A percentile compares a stretch with the other conserved stretches of the same genome.
phyloP scores from a whole-genome alignment of 2,329 filamentous ascomycete genomes.

The Ceratocystis eucalypticola region DNA sequence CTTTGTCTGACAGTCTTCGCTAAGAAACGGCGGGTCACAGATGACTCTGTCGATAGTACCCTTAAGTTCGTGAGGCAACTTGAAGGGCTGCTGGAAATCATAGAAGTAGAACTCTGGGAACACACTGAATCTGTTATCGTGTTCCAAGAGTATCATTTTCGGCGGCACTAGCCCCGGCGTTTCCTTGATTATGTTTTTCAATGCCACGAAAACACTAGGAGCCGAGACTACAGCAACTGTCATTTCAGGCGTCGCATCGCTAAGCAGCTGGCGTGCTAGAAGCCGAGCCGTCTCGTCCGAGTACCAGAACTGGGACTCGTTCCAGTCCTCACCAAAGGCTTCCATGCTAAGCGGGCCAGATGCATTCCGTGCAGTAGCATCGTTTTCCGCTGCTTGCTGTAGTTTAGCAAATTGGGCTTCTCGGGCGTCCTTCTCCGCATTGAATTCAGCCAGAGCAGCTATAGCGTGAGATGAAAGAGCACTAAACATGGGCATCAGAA shows the following conservation, averaged over 20 bases:
- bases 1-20: slow-evolving; percentile 69
- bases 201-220: slow-evolving; percentile 62
- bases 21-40: slow-evolving; percentile 67
- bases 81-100: slow-evolving; percentile 56
- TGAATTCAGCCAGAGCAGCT: slow-evolving; percentile 59
- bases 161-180: slow-evolving; percentile 29
- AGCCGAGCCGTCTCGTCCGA: slow-evolving; percentile 54
- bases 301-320: slow-evolving; percentile 75
- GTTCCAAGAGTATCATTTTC: slow-evolving; percentile 55
- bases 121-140: slow-evolving; percentile 57
- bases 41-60: slow-evolving; percentile 55
- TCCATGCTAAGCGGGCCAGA: slow-evolving; percentile 43
- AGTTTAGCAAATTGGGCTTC: slow-evolving; percentile 55
- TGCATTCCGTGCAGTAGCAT: slow-evolving; percentile 20
- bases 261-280: slow-evolving; percentile 52
- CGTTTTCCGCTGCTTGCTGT: slow-evolving; percentile 36
- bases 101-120: slow-evolving; percentile 64
- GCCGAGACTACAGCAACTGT: slow-evolving; percentile 58
- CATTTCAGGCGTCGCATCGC: slow-evolving; percentile 42
- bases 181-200: slow-evolving; percentile 49
- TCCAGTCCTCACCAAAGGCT: slow-evolving; percentile 68
- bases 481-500: slow-evolving; percentile 27
- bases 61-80: slow-evolving; percentile 51
- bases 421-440: slow-evolving; percentile 54
- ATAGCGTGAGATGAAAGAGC: slow-evolving; percentile 53